Percentiles rank a stretch among this genome's conserved stretches.
These are phyloP conservation scores for Neospermospora avenae DNA, from an alignment of 2,329 filamentous ascomycete species.

Conservation along the genomic window DNA sequence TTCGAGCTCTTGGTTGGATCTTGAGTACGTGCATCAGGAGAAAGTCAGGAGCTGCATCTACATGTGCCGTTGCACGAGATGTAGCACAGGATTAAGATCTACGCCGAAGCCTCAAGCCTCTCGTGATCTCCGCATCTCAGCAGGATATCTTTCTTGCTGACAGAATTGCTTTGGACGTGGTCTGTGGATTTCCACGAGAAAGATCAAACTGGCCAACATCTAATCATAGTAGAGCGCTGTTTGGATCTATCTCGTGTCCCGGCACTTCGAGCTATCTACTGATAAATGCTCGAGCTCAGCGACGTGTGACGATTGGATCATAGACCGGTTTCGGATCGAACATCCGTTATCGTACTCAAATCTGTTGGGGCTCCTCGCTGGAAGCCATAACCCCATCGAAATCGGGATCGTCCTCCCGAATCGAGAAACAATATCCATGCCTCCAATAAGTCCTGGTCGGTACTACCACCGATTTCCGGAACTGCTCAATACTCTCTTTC, in stretches of 20 bases:
- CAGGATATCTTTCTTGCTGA: neutral
- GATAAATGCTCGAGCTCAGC: neutral
- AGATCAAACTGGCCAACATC: neutral
- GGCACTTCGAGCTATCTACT: neutral
- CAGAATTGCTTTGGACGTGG: too few species aligned
- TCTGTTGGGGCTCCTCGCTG: conserved; percentile 12
- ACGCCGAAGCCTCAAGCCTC: neutral
- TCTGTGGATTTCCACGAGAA: neutral
- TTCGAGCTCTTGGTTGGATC: too few species aligned
- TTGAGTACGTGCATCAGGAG: too few species aligned
- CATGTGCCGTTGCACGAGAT: neutral
- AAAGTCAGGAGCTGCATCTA: neutral
- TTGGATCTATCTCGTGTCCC: neutral
- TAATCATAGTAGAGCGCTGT: neutral
- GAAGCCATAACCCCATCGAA: conserved; percentile 22
- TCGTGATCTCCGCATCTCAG: neutral
- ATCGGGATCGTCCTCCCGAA: conserved; percentile 27
- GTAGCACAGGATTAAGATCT: neutral
- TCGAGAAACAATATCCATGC: conserved; percentile 29
- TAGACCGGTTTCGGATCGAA: neutral
- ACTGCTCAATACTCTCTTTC: conserved; percentile 44
- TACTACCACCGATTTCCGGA: conserved; percentile 22
- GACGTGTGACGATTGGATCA: neutral
- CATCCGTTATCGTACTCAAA: neutral
- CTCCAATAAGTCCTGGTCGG: conserved; percentile 24